Evolutionary conservation across 495 filamentous ascomycete species (phyloP).

Genomic region (Thermothielavioides terrestris): DNA sequence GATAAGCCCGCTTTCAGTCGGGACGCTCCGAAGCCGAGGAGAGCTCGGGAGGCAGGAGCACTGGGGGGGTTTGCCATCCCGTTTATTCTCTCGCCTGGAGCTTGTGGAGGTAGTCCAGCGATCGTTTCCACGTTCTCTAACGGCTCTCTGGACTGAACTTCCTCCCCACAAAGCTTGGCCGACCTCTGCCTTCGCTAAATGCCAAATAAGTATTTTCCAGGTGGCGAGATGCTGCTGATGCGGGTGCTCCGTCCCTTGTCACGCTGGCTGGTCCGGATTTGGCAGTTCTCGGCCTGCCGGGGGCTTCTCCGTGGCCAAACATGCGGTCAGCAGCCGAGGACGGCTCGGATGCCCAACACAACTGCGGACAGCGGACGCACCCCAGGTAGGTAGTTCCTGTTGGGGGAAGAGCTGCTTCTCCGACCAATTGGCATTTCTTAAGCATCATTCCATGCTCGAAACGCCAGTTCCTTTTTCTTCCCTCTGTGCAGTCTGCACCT

Average conservation of each 20-base stretch:
- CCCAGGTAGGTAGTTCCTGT: too few species aligned
- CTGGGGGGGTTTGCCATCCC: neutral
- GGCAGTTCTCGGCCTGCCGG: neutral
- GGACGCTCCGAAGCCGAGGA: neutral
- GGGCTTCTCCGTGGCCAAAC: constrained; percentile 2
- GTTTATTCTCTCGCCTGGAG: too few species aligned
- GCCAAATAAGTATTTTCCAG: neutral
- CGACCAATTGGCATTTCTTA: neutral
- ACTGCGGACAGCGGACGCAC: too few species aligned
- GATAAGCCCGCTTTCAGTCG: neutral
- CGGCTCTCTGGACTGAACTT: neutral
- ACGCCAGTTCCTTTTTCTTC: neutral
- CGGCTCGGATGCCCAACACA: constrained; percentile 1
- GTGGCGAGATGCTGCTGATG: constrained; percentile 1
- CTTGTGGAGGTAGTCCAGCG: too few species aligned
- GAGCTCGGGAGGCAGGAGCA: neutral
- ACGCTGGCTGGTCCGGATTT: constrained; percentile 8
- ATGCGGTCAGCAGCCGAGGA: constrained; percentile 17
- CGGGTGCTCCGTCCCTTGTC: constrained; percentile 1
- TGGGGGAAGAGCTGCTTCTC: too few species aligned
- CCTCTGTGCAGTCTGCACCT: neutral
- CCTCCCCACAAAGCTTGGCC: neutral
- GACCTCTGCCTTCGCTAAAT: neutral
- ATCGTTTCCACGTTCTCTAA: neutral
- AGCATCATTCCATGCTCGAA: neutral